These are phyloP conservation scores for Hyaloperonospora arabidopsidis DNA, from an alignment of 352 stramenopile genomes.

Conservation along the genomic window DNA sequence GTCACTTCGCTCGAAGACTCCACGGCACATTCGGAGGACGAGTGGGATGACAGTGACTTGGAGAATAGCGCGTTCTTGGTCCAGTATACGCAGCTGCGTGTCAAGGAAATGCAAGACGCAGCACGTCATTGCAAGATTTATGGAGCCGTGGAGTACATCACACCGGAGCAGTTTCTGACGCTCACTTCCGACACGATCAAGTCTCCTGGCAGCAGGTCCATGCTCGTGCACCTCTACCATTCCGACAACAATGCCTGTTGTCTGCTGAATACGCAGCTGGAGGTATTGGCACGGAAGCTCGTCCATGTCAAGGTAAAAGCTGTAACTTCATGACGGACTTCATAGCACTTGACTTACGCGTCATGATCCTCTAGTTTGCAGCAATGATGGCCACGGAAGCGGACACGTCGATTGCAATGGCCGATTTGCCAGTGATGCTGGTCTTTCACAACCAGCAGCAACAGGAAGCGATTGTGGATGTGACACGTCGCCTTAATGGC, in stretches of 20 bases:
- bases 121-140: constrained; percentile 33
- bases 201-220: constrained; percentile 10
- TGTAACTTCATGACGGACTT: background rate
- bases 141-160: constrained; percentile 51
- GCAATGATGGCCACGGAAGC: constrained; percentile 56
- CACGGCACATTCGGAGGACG: constrained; percentile 16
- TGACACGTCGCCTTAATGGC: constrained; percentile 45
- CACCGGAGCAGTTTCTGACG: constrained; percentile 48
- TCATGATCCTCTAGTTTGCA: constrained; percentile 31
- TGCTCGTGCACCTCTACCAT: constrained; percentile 62
- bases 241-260: constrained; percentile 64
- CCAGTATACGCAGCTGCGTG: constrained; percentile 52
- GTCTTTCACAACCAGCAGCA: constrained; percentile 47
- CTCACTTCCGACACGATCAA: constrained; percentile 19
- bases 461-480: constrained; percentile 53
- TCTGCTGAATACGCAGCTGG: constrained; percentile 61
- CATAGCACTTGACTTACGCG: background rate
- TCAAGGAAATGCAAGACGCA: constrained; percentile 52
- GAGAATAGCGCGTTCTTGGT: constrained; percentile 50
- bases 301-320: constrained; percentile 49
- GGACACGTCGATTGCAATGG: constrained; percentile 53
- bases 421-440: constrained; percentile 61
- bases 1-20: constrained; percentile 8
- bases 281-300: constrained; percentile 43
- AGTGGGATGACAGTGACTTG: constrained; percentile 41